A percentile compares a stretch with the other conserved stretches of the same genome.
Evolutionary conservation across 768 basidiomycete genomes (phyloP).

Genomic region (Termitomyces sp.): DNA sequence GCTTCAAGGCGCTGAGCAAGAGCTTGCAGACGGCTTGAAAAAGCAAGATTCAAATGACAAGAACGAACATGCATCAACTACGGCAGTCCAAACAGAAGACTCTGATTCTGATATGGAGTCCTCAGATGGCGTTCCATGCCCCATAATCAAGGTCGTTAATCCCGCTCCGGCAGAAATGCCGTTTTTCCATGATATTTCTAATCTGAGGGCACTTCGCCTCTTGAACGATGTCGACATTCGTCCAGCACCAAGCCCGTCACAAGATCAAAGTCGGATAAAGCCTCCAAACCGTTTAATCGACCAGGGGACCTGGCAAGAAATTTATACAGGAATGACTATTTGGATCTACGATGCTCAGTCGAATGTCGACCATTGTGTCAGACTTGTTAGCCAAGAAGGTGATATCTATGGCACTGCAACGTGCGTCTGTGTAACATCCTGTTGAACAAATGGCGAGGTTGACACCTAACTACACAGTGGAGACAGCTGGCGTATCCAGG

Average conservation of each 20-base stretch:
- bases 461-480: constrained; percentile 38
- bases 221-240: constrained; percentile 71
- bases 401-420: constrained; percentile 74
- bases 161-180: constrained; percentile 34
- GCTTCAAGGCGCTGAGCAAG: constrained; percentile 53
- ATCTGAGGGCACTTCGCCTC: constrained; percentile 60
- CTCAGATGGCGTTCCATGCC: constrained; percentile 20
- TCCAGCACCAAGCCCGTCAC: constrained; percentile 40
- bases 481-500: constrained; percentile 78
- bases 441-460: background rate
- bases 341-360: constrained; percentile 76
- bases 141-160: constrained; percentile 48
- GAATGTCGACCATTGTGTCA: constrained; percentile 60
- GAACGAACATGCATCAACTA: background rate
- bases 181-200: constrained; percentile 48
- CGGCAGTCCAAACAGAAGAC: constrained; percentile 19
- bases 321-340: constrained; percentile 59
- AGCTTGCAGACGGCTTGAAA: constrained; percentile 32
- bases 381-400: constrained; percentile 58
- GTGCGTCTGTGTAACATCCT: constrained; percentile 34
- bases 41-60: background rate
- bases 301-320: constrained; percentile 63
- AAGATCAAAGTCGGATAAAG: constrained; percentile 38
- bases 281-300: constrained; percentile 59
- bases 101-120: constrained; percentile 31